Conservation (phyloP, 352 stramenopile species). For the Peronospora farinosa region DNA sequence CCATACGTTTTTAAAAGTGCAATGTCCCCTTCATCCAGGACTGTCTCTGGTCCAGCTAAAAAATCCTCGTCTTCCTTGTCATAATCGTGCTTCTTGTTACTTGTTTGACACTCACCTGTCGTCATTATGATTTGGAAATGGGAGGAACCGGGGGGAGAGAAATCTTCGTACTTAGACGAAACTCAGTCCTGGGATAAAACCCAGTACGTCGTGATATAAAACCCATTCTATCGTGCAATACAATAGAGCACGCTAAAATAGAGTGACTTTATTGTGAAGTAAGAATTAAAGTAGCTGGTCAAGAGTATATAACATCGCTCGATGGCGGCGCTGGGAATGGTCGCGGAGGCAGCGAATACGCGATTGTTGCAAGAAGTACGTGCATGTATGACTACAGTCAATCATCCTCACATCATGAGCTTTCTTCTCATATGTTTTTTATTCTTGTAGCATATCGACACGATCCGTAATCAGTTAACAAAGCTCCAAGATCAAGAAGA, state of each 20-base stretch:
- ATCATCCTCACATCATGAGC: not conserved
- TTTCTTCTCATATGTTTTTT: not conserved
- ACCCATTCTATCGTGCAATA: too few relatives aligned
- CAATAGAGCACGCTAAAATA: not conserved
- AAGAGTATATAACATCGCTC: not conserved
- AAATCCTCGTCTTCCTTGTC: slow-evolving; percentile 90
- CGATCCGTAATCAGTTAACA: slow-evolving; percentile 40
- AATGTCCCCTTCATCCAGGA: slow-evolving; percentile 94
- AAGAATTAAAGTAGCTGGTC: not conserved
- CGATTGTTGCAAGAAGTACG: slow-evolving; percentile 57
- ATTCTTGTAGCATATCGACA: slow-evolving; percentile 45
- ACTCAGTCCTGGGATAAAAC: not conserved
- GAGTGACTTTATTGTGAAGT: not conserved
- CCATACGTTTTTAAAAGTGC: slow-evolving; percentile 98
- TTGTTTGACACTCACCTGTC: slow-evolving; percentile 92
- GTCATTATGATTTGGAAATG: slow-evolving; percentile 16
- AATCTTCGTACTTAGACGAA: slow-evolving; percentile 16
- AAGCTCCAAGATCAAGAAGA: slow-evolving; percentile 51
- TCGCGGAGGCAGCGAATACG: slow-evolving; percentile 44
- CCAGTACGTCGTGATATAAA: not conserved
- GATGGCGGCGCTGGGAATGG: slow-evolving; percentile 26
- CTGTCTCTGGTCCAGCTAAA: slow-evolving; percentile 64
- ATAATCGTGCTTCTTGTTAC: slow-evolving; percentile 93
- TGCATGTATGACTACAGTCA: not conserved
- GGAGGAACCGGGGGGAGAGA: slow-evolving; percentile 1